phyloP scores from a whole-genome alignment of 2,329 filamentous ascomycete species.

The Penicillium sp. region DNA sequence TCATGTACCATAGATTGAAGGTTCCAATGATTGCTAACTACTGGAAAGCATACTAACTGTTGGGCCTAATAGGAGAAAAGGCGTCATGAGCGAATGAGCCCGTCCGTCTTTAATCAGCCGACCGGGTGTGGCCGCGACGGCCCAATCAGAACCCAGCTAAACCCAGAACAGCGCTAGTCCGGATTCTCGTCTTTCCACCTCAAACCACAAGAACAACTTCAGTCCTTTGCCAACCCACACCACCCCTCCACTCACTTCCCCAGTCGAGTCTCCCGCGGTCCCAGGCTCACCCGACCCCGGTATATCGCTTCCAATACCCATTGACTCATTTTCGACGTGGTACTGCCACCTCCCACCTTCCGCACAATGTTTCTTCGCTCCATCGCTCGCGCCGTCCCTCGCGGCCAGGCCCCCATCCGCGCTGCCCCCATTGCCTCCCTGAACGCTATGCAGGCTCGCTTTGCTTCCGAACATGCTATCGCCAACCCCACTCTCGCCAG shows the following conservation, averaged over 20 bases:
- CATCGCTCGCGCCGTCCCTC: slow-evolving; percentile 46
- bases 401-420: slow-evolving; percentile 42
- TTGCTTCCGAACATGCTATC: slow-evolving; percentile 80
- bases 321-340: slow-evolving; percentile 31
- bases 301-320: slow-evolving; percentile 22
- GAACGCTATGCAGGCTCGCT: slow-evolving; percentile 52
- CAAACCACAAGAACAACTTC: slow-evolving; percentile 40
- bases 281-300: slow-evolving; percentile 19
- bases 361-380: slow-evolving; percentile 50
- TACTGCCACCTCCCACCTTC: slow-evolving; percentile 27
- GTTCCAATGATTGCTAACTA: not conserved
- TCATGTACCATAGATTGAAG: not conserved
- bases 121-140: slow-evolving; percentile 16
- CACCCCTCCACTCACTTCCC: slow-evolving; percentile 32
- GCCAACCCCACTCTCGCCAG: slow-evolving; percentile 96
- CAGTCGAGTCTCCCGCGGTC: slow-evolving; percentile 28
- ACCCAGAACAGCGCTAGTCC: slow-evolving; percentile 36
- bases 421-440: slow-evolving; percentile 40
- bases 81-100: slow-evolving; percentile 20
- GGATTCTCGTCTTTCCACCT: slow-evolving; percentile 42
- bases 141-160: slow-evolving; percentile 37
- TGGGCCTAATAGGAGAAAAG: not conserved
- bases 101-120: slow-evolving; percentile 17
- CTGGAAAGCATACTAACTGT: not conserved
- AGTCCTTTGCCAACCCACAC: slow-evolving; percentile 32